Conservation (phyloP, 257 asterid species). For the Paulownia fortunei region DNA sequence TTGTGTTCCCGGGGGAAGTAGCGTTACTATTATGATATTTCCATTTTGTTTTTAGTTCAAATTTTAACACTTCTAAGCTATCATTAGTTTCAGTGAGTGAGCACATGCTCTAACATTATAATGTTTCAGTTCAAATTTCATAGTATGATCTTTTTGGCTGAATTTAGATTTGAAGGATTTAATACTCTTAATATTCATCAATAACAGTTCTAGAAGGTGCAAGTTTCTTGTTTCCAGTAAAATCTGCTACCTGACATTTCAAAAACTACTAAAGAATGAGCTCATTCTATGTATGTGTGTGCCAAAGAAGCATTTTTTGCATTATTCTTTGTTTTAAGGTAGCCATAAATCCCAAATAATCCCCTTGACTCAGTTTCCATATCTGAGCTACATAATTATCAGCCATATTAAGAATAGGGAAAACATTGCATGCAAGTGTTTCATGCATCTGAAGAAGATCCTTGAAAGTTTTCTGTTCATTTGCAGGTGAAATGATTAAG, state of each 20-base stretch:
- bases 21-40: background rate
- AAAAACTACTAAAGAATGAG: background rate
- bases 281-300: background rate
- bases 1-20: background rate
- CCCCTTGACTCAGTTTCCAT: background rate
- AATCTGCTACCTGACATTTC: background rate
- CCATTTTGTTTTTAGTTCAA: background rate
- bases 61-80: no score
- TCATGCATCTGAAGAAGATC: background rate
- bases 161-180: background rate
- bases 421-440: background rate
- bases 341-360: background rate
- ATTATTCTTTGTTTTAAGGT: background rate
- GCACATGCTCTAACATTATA: background rate
- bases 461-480: background rate
- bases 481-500: slow-evolving; percentile 34
- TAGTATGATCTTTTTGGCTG: background rate
- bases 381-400: background rate
- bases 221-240: background rate
- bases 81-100: background rate
- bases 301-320: background rate
- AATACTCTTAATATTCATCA: background rate
- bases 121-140: background rate
- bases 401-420: background rate
- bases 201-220: background rate